Conservation (phyloP, 345 rosid species). For the Sonneratia caseolaris region DNA sequence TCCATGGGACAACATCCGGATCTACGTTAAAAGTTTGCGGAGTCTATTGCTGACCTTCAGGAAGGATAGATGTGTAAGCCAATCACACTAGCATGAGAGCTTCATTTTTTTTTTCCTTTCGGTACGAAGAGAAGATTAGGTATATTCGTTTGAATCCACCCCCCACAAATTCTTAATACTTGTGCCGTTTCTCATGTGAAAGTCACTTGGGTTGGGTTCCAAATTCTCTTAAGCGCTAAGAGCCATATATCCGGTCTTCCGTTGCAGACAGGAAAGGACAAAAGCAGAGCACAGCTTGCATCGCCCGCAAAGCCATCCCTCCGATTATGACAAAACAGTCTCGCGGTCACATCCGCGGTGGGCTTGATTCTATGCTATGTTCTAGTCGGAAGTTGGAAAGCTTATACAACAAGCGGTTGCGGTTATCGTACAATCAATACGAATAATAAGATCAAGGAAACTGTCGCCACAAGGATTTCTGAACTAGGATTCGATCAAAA, state of each 20-base stretch:
- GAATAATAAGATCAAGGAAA: no score
- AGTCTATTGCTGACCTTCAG: no score
- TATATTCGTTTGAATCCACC: not conserved
- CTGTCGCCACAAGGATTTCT: not conserved
- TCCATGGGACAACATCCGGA: no score
- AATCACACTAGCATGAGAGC: no score
- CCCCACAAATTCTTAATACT: not conserved
- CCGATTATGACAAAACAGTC: not conserved
- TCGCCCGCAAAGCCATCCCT: not conserved
- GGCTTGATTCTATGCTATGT: no score
- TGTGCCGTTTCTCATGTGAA: not conserved
- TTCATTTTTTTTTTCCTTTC: no score
- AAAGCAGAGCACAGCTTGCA: not conserved
- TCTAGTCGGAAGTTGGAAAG: not conserved
- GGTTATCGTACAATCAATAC: no score
- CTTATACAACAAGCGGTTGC: not conserved
- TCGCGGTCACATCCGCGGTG: not conserved
- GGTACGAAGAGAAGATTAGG: no score
- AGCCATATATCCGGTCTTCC: slow-evolving; percentile 13
- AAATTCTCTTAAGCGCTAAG: not conserved
- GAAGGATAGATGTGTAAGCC: no score
- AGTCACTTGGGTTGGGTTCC: not conserved
- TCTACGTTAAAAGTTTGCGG: no score
- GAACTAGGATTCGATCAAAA: not conserved
- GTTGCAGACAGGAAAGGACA: slow-evolving; percentile 14